These are phyloP conservation scores for Begonia loranthoides DNA, from an alignment of 306 rosid species.

Conservation along the genomic window DNA sequence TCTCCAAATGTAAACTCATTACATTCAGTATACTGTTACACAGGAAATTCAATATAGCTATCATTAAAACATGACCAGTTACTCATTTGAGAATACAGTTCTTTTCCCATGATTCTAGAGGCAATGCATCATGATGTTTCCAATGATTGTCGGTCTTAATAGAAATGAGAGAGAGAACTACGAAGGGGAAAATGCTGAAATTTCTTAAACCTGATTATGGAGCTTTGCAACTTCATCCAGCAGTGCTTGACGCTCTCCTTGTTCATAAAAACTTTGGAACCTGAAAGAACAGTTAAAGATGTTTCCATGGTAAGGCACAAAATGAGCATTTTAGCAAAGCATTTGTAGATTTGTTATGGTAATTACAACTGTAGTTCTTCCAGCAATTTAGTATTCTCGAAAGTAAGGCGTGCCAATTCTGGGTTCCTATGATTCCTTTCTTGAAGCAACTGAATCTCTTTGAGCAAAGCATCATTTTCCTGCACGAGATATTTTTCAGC, in stretches of 20 bases:
- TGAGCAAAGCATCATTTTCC: conserved; percentile 55
- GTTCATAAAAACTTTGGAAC: conserved; percentile 48
- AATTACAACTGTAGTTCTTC: conserved; percentile 55
- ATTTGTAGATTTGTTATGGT: conserved; percentile 8
- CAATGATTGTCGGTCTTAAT: too few species aligned
- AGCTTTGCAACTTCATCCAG: conserved; percentile 61
- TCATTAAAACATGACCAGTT: conserved; percentile 31
- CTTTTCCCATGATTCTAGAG: conserved; percentile 7
- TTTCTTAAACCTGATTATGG: conserved; percentile 52
- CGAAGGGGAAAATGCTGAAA: conserved; percentile 2
- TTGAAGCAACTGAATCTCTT: conserved; percentile 53
- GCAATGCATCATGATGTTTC: too few species aligned
- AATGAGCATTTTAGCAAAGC: conserved; percentile 9
- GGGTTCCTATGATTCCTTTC: conserved; percentile 34
- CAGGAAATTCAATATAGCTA: conserved; percentile 10
- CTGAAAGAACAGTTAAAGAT: conserved; percentile 37
- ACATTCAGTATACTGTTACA: conserved; percentile 15
- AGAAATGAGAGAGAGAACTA: conserved; percentile 1
- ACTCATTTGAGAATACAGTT: conserved; percentile 18
- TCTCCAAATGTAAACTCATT: conserved; percentile 7
- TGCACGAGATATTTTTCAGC: conserved; percentile 57
- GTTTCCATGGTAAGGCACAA: conserved; percentile 14
- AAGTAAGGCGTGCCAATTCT: conserved; percentile 34
- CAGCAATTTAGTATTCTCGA: conserved; percentile 52
- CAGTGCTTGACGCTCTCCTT: conserved; percentile 74